phyloP scores from a whole-genome alignment of 441 rosid species.

The Breynia disticha region DNA sequence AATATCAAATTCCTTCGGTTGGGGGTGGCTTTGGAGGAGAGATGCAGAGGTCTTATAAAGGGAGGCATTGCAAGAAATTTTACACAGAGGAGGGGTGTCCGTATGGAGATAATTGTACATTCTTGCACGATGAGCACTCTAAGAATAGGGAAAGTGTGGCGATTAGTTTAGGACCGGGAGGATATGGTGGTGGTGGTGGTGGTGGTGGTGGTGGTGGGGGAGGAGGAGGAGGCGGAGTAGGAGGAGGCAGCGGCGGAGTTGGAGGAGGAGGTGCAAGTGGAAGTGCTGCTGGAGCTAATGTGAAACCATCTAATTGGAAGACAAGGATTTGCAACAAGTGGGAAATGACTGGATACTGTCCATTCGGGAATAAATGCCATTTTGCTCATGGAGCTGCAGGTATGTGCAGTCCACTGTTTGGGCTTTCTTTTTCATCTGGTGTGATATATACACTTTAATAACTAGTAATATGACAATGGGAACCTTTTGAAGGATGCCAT shows the following conservation, averaged over 20 bases:
- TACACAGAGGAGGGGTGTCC: conserved; percentile 93
- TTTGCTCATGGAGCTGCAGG: conserved; percentile 91
- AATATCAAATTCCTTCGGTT: conserved; percentile 72
- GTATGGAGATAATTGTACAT: conserved; percentile 83
- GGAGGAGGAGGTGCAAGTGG: conserved; percentile 14
- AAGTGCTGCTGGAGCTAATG: conserved; percentile 19
- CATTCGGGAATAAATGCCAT: conserved; percentile 73
- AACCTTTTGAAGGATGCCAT: too few species aligned
- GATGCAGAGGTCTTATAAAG: conserved; percentile 67
- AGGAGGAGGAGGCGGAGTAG: neutral
- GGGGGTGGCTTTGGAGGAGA: conserved; percentile 38
- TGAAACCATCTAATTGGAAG: conserved; percentile 82
- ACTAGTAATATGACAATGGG: too few species aligned
- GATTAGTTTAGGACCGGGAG: conserved; percentile 84
- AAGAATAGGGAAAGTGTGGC: conserved; percentile 89
- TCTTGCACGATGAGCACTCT: conserved; percentile 79
- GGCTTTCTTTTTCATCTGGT: too few species aligned
- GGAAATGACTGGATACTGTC: conserved; percentile 79
- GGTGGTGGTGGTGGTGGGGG: conserved; percentile 10
- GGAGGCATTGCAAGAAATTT: conserved; percentile 93
- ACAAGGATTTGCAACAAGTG: conserved; percentile 85
- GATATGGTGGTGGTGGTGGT: conserved; percentile 43
- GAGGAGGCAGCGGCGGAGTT: conserved; percentile 6
- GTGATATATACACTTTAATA: too few species aligned
- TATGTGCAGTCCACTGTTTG: conserved; percentile 12